Conservation (phyloP, 768 basidiomycete species). For the Leccinum fibrillosum region DNA sequence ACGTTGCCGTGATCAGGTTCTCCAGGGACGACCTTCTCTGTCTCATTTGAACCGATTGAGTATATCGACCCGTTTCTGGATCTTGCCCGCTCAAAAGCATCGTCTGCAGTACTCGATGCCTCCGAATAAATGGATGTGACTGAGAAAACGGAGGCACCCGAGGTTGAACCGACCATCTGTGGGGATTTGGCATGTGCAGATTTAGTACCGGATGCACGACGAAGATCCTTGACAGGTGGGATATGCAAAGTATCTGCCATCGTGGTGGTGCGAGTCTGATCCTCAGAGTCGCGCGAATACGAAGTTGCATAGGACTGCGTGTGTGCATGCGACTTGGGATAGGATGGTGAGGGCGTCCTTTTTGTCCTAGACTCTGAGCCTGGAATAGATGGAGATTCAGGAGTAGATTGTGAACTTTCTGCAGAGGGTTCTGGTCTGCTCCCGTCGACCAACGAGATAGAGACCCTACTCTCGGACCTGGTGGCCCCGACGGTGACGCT, state of each 20-base stretch:
- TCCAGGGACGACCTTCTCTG: conserved; percentile 16
- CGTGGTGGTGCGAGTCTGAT: conserved; percentile 10
- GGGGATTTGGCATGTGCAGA: conserved; percentile 19
- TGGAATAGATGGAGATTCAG: conserved; percentile 19
- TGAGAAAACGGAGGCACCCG: conserved; percentile 28
- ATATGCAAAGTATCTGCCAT: not conserved
- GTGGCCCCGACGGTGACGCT: conserved; percentile 15
- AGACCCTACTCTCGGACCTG: conserved; percentile 10
- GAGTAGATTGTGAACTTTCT: conserved; percentile 6
- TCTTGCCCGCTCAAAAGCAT: not conserved
- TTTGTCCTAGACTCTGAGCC: conserved; percentile 19
- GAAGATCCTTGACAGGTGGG: not conserved
- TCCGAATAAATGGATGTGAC: conserved; percentile 25
- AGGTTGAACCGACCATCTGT: conserved; percentile 22
- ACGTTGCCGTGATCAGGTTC: conserved; percentile 9
- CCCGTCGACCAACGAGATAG: conserved; percentile 19
- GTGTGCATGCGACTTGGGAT: conserved; percentile 9
- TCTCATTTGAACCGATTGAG: conserved; percentile 10
- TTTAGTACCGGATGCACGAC: not conserved
- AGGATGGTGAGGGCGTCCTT: conserved; percentile 15
- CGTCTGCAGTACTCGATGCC: conserved; percentile 19
- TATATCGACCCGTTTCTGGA: conserved; percentile 15
- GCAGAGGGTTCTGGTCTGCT: not conserved
- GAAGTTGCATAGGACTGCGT: conserved; percentile 17
- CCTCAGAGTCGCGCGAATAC: conserved; percentile 16